phyloP scores from a whole-genome alignment of 768 basidiomycete genomes.

The Lentinula edodes region DNA sequence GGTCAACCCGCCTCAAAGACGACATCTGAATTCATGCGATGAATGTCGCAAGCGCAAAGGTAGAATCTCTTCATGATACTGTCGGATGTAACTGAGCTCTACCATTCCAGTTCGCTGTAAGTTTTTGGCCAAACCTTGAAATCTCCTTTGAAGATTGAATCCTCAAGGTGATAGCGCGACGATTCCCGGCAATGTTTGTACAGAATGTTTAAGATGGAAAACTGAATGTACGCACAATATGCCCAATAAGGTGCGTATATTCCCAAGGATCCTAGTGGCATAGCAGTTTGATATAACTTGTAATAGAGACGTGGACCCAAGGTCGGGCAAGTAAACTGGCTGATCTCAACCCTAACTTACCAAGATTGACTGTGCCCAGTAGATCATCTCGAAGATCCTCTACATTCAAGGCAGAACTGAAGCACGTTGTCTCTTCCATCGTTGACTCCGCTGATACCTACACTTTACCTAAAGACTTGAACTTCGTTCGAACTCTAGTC shows the following conservation, averaged over 20 bases:
- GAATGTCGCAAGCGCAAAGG: conserved; percentile 61
- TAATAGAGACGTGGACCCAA: conserved; percentile 5
- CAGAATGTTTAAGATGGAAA: conserved; percentile 35
- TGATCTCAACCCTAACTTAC: neutral
- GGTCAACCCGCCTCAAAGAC: neutral
- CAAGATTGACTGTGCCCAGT: neutral
- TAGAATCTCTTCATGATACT: neutral
- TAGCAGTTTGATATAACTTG: neutral
- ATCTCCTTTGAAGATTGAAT: neutral
- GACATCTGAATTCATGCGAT: conserved; percentile 55
- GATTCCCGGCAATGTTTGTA: conserved; percentile 31
- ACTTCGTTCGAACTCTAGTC: neutral
- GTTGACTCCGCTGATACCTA: neutral
- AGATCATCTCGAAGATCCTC: neutral
- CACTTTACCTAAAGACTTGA: neutral
- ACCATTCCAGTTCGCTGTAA: conserved; percentile 40
- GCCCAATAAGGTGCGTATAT: neutral
- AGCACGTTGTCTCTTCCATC: neutral
- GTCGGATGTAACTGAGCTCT: neutral
- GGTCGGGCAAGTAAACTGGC: neutral
- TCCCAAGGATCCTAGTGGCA: neutral
- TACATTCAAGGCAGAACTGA: neutral
- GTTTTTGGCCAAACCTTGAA: conserved; percentile 10
- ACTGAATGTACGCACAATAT: neutral
- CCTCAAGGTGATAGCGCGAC: conserved; percentile 37